These are phyloP conservation scores for Glycyrrhiza uralensis DNA, from an alignment of 306 rosid genomes.

Conservation along the genomic window DNA sequence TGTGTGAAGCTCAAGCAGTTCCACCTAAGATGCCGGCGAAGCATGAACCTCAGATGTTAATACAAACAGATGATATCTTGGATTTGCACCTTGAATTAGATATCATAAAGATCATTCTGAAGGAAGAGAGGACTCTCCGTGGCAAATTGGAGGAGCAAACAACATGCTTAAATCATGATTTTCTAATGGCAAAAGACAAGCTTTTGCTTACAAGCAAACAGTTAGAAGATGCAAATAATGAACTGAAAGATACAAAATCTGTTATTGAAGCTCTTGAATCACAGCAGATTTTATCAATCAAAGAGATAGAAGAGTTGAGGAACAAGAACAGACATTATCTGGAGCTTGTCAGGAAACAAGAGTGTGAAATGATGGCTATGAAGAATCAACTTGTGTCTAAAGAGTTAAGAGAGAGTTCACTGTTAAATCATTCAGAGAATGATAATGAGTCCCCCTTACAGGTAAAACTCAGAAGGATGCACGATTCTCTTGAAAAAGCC, in stretches of 20 bases:
- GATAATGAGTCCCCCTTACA: slow-evolving; percentile 46
- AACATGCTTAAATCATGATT: slow-evolving; percentile 46
- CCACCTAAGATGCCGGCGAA: slow-evolving; percentile 27
- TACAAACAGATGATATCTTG: slow-evolving; percentile 67
- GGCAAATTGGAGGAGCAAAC: slow-evolving; percentile 56
- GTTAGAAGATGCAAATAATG: slow-evolving; percentile 45
- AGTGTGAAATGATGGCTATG: slow-evolving; percentile 56
- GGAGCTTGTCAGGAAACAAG: slow-evolving; percentile 57
- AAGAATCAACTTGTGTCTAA: slow-evolving; percentile 51
- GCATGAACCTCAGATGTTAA: slow-evolving; percentile 33
- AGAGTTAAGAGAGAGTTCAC: slow-evolving; percentile 44
- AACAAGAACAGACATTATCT: slow-evolving; percentile 41
- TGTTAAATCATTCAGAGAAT: slow-evolving; percentile 34
- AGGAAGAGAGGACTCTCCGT: slow-evolving; percentile 61
- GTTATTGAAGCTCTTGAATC: slow-evolving; percentile 77
- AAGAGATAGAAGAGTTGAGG: slow-evolving; percentile 71
- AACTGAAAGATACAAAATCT: slow-evolving; percentile 61
- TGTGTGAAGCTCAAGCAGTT: slow-evolving; percentile 36
- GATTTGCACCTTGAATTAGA: slow-evolving; percentile 79
- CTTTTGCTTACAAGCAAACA: slow-evolving; percentile 42
- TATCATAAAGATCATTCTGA: slow-evolving; percentile 70
- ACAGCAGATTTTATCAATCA: slow-evolving; percentile 69
- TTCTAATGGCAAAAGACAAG: slow-evolving; percentile 45
- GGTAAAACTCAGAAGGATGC: slow-evolving; percentile 71
- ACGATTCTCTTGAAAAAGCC: slow-evolving; percentile 85